Evolutionary conservation across 1,284 basidiomycete species (phyloP), one percentile per base, ranked within the genome.

Genomic region (Puccinia horiana): DNA sequence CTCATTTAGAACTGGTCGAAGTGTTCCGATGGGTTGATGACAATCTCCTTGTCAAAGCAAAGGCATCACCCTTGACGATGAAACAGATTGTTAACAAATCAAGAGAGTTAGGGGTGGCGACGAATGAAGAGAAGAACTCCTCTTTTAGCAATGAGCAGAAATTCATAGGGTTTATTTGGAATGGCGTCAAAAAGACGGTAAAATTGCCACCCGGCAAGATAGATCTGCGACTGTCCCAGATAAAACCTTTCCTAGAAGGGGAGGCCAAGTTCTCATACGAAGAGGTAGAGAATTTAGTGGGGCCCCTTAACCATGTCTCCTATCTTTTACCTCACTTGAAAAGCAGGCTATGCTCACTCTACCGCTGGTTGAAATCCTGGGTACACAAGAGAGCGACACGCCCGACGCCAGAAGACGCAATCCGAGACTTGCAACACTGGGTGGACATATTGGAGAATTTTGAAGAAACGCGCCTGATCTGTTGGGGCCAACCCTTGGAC

Each of bases 91-190:
- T 65, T 5, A 29, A 16, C 8, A 8, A 23, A 3, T 65, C 63
- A 65, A 35, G 3, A 11, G 8, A 12, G 26, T 23, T 65, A 18
- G 63, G 63, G 11, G 69, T 72, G 4, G 42, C 9, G 42, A 72
- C 69, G 6, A 72, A 72, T n/a, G 69, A 42, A 44, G 6, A 9
- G 4, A 72, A 72, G 23, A 16, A 12, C 26, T 16, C 32, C n/a
- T 12, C 29, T 12, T 72, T 72, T 29, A 6, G 12, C 3, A 29
- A 16, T 4, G 69, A 72, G 40, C 69, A 72, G 40, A 72, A 72
- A n/a, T 72, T 16, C n/a, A 72, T 72, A 5, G 37, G 69, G 35
- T 72, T 72, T n/a, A 72, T 72, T 72, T 72, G 69, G 69, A 44
- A 72, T 44, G 69, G 69, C 26, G 8, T 29, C 20, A 14, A 5